Conservation (phyloP, 352 stramenopile genomes). For the Phytopythium chamaehyphon region DNA sequence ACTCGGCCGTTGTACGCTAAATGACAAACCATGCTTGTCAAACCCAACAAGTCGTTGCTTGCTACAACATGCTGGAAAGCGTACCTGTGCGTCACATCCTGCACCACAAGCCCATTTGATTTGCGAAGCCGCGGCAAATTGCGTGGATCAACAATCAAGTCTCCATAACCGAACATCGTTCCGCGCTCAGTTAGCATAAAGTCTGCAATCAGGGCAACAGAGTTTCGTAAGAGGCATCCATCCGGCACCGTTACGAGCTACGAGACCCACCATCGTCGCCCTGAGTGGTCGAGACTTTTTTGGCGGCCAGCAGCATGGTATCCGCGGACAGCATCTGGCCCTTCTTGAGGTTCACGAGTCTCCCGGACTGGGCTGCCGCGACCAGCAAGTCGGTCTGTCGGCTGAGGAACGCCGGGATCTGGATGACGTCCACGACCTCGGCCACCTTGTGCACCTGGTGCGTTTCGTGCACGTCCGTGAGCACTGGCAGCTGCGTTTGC, state of each 20-base stretch:
- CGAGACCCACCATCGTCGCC: conserved; percentile 32
- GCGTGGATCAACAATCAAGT: conserved; percentile 82
- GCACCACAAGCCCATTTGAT: conserved; percentile 66
- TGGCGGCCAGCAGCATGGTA: conserved; percentile 80
- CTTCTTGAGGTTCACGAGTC: conserved; percentile 87
- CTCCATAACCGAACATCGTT: conserved; percentile 86
- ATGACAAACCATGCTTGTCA: neutral
- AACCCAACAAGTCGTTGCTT: neutral
- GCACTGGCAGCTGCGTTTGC: conserved; percentile 62
- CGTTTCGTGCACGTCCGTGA: conserved; percentile 87
- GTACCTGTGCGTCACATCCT: conserved; percentile 82
- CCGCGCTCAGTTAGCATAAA: conserved; percentile 85
- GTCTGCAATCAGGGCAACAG: conserved; percentile 39
- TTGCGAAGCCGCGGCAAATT: conserved; percentile 71
- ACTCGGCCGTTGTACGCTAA: conserved; percentile 72
- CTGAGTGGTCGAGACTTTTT: conserved; percentile 63
- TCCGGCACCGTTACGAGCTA: no score
- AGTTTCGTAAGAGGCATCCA: no score
- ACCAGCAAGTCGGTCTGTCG: conserved; percentile 87
- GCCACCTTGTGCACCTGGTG: conserved; percentile 68
- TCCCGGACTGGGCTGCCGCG: conserved; percentile 61
- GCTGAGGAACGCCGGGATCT: conserved; percentile 88
- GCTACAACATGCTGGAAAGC: neutral
- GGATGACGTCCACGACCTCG: conserved; percentile 72
- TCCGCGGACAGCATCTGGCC: conserved; percentile 84